phyloP scores from a whole-genome alignment of 164 flowering plant species.

The Santalum album region DNA sequence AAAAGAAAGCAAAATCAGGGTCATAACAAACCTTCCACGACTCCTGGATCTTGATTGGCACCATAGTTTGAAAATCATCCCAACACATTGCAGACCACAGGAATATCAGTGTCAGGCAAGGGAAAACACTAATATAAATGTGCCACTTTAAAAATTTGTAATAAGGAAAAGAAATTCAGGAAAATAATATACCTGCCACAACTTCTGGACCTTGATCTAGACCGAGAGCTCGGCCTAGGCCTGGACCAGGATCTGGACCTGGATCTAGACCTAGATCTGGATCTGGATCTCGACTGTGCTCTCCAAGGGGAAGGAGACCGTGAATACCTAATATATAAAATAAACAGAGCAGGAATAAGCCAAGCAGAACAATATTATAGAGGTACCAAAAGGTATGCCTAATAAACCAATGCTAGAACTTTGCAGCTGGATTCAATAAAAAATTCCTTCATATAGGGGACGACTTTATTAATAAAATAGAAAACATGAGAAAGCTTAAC shows the following conservation, averaged over 20 bases:
- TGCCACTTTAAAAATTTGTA: too few relatives aligned
- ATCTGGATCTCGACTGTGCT: background rate
- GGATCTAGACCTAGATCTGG: background rate
- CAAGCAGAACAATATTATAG: too few relatives aligned
- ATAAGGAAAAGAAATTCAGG: too few relatives aligned
- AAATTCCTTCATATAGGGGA: too few relatives aligned
- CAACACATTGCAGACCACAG: background rate
- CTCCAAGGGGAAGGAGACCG: background rate
- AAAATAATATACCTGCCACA: slow-evolving; percentile 1
- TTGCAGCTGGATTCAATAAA: too few relatives aligned
- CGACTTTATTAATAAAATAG: too few relatives aligned
- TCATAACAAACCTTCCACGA: background rate
- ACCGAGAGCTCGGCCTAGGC: background rate
- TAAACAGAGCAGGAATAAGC: background rate
- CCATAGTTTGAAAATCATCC: background rate
- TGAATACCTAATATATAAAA: background rate
- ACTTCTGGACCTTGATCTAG: slow-evolving; percentile 1
- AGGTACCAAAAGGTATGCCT: too few relatives aligned
- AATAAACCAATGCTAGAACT: too few relatives aligned
- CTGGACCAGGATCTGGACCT: slow-evolving; percentile 1
- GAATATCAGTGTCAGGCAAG: background rate
- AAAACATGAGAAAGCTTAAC: too few relatives aligned
- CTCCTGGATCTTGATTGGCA: background rate
- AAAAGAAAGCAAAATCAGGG: background rate
- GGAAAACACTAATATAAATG: too few relatives aligned